These are phyloP conservation scores for Leccinellum luteum DNA, from an alignment of 768 basidiomycete genomes.

Conservation along the genomic window DNA sequence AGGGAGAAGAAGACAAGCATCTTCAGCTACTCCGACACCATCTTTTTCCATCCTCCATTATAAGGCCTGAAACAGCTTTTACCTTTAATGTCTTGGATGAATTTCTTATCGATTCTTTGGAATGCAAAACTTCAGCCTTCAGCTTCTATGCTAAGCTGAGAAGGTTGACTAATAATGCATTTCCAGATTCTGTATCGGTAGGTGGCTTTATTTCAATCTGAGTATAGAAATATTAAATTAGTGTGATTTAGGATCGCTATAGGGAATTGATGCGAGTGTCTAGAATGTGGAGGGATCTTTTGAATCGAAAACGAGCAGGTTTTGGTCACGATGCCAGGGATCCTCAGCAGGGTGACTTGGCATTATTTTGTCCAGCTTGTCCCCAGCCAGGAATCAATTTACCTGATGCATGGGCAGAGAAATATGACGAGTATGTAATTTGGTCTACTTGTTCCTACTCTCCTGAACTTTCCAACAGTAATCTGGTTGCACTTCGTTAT, in stretches of 20 bases:
- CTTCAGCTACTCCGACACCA: not conserved
- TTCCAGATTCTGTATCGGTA: not conserved
- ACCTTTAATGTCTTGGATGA: slow-evolving; percentile 22
- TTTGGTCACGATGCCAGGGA: not conserved
- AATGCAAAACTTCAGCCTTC: slow-evolving; percentile 9
- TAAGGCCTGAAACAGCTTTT: slow-evolving; percentile 15
- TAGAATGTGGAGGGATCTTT: not conserved
- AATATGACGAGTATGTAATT: not conserved
- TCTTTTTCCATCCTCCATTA: slow-evolving; percentile 7
- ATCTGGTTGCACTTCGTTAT: not conserved
- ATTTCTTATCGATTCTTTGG: slow-evolving; percentile 17
- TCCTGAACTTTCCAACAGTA: not conserved
- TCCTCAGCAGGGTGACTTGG: not conserved
- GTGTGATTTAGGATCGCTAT: not conserved
- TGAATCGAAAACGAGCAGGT: not conserved
- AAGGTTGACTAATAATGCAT: not conserved
- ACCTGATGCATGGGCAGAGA: not conserved
- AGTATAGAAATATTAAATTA: not conserved
- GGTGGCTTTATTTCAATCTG: not conserved
- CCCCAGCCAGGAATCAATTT: not conserved
- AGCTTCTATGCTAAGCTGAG: not conserved
- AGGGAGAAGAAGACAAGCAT: not conserved
- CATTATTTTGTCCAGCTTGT: not conserved
- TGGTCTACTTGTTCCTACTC: not conserved
- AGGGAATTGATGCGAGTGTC: not conserved